Conservation (phyloP, 108 stramenopile species). For the Skeletonema menzelii region DNA sequence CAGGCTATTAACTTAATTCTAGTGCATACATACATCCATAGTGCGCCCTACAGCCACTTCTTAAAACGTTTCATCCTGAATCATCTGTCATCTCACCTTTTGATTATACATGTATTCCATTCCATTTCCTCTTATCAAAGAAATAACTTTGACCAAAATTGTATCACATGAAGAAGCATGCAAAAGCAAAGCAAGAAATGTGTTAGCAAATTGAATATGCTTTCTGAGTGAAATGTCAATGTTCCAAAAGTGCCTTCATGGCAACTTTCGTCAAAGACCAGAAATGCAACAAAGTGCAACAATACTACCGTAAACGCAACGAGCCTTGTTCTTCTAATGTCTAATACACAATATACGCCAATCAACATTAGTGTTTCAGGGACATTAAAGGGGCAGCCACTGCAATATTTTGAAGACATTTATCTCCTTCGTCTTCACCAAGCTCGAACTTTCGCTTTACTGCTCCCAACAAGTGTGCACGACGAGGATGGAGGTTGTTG, state of each 20-base stretch:
- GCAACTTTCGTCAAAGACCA: slow-evolving; percentile 16
- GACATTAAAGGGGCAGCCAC: slow-evolving; percentile 34
- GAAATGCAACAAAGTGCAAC: slow-evolving; percentile 12
- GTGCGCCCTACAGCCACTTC: no score
- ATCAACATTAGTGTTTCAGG: slow-evolving; percentile 7
- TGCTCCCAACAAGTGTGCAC: slow-evolving; percentile 28
- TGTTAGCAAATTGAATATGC: slow-evolving; percentile 23
- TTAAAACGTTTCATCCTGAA: not conserved
- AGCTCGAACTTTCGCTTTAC: slow-evolving; percentile 4
- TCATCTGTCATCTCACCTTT: not conserved
- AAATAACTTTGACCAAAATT: not conserved
- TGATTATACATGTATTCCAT: not conserved
- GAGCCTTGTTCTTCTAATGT: not conserved
- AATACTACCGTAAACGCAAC: slow-evolving; percentile 10
- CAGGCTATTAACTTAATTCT: no score
- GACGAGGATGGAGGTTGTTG: slow-evolving; percentile 25
- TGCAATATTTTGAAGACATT: slow-evolving; percentile 23
- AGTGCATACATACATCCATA: no score
- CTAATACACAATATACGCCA: not conserved
- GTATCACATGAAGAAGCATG: not conserved
- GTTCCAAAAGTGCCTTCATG: not conserved
- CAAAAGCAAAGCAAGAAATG: slow-evolving; percentile 12
- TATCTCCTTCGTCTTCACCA: slow-evolving; percentile 3
- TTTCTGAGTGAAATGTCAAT: slow-evolving; percentile 31
- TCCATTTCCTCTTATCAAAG: no score